Conservation (phyloP, 345 rosid species). For the Salix brachista region DNA sequence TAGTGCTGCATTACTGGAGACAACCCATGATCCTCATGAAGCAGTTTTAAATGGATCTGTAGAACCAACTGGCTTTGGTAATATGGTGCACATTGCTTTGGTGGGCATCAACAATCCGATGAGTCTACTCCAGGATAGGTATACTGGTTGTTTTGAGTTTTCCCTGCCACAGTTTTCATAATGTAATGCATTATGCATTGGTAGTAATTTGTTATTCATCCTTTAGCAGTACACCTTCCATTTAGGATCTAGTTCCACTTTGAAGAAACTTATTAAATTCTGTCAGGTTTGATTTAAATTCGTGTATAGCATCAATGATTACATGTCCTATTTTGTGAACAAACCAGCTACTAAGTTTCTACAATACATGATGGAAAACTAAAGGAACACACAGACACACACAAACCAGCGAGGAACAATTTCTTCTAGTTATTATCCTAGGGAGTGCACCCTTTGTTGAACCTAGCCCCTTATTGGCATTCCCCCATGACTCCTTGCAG, state of each 20-base stretch:
- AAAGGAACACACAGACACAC: neutral
- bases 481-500: conserved; percentile 44
- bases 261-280: neutral
- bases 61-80: conserved; percentile 54
- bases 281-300: neutral
- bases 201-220: neutral
- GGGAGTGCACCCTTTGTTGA: neutral
- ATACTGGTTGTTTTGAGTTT: conserved; percentile 2
- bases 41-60: conserved; percentile 34
- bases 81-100: conserved; percentile 96
- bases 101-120: conserved; percentile 96
- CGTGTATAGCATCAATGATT: neutral
- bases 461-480: conserved; percentile 12
- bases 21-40: conserved; percentile 53
- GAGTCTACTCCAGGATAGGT: conserved; percentile 99
- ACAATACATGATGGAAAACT: neutral
- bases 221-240: neutral
- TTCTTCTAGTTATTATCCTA: conserved; percentile 3
- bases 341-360: neutral
- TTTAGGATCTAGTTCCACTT: neutral
- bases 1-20: conserved; percentile 73
- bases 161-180: neutral
- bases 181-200: neutral
- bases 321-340: neutral
- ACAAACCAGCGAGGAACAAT: neutral